Evolutionary conservation across 495 filamentous ascomycete species (phyloP).

Genomic region (Xylaria cubensis): DNA sequence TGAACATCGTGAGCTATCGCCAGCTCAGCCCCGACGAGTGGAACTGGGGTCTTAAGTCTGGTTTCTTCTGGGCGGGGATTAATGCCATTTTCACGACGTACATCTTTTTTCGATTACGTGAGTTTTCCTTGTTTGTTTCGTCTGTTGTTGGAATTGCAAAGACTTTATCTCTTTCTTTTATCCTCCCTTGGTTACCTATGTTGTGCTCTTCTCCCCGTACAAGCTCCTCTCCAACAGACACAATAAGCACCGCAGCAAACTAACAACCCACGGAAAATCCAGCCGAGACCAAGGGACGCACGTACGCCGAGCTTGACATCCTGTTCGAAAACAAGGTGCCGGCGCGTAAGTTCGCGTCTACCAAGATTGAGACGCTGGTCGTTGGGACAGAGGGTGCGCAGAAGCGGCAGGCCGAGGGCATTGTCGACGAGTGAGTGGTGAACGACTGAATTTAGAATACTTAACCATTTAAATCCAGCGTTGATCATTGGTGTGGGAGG

Average conservation of each 20-base stretch:
- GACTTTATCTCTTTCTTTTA: neutral
- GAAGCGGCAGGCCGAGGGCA: conserved; percentile 36
- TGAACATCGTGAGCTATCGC: conserved; percentile 54
- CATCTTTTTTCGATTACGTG: conserved; percentile 50
- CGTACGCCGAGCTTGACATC: conserved; percentile 63
- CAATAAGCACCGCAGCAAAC: neutral
- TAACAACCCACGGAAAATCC: neutral
- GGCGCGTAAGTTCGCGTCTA: conserved; percentile 54
- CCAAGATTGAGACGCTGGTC: conserved; percentile 40
- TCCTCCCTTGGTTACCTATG: neutral
- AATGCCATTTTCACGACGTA: conserved; percentile 53
- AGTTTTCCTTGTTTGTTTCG: conserved; percentile 34
- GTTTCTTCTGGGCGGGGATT: conserved; percentile 64
- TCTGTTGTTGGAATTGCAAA: neutral
- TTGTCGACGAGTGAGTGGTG: conserved; percentile 18
- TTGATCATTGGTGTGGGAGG: too few species aligned
- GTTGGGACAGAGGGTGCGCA: conserved; percentile 39
- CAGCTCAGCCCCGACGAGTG: conserved; percentile 57
- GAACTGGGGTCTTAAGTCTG: conserved; percentile 59
- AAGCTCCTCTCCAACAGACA: neutral
- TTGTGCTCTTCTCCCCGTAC: neutral
- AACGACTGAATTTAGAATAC: neutral
- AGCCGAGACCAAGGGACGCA: conserved; percentile 57
- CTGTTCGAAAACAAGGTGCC: conserved; percentile 59
- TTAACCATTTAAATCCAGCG: too few species aligned